Percentiles rank a stretch among this genome's conserved stretches.
Evolutionary conservation across 2,329 filamentous ascomycete species (phyloP).

Genomic region (Aspergillus proliferans): DNA sequence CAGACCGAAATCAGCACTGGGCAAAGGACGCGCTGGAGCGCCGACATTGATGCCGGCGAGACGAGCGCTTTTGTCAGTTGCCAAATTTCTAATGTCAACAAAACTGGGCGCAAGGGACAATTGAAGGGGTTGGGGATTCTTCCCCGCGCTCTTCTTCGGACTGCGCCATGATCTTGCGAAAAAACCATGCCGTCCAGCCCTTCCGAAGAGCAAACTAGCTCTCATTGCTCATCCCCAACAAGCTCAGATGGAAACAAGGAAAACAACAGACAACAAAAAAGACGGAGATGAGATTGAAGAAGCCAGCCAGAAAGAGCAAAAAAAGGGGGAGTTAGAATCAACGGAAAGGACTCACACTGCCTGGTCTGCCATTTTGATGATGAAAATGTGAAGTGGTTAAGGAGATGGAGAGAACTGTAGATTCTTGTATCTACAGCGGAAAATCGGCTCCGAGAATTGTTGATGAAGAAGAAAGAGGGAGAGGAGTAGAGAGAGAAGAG

Average conservation of each 20-base stretch:
- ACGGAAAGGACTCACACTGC: slow-evolving; percentile 37
- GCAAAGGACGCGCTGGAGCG: slow-evolving; percentile 49
- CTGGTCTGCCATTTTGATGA: slow-evolving; percentile 37
- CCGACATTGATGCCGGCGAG: slow-evolving; percentile 68
- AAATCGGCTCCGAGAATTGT: slow-evolving; percentile 4
- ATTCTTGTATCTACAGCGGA: slow-evolving; percentile 11
- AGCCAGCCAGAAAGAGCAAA: not conserved
- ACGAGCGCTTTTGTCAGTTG: slow-evolving; percentile 59
- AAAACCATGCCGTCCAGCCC: not conserved
- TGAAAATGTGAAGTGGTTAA: slow-evolving; percentile 8
- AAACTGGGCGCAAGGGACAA: slow-evolving; percentile 7
- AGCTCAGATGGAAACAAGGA: slow-evolving; percentile 2
- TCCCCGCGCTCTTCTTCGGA: no score
- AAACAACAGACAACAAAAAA: not conserved
- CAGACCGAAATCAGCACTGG: slow-evolving; percentile 80
- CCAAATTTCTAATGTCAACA: slow-evolving; percentile 30
- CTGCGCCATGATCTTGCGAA: no score
- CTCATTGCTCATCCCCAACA: not conserved
- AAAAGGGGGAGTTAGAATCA: no score
- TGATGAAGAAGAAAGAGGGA: slow-evolving; percentile 12
- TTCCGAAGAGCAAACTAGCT: not conserved
- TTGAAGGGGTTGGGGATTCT: not conserved
- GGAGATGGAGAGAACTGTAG: slow-evolving; percentile 2
- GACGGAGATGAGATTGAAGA: not conserved
- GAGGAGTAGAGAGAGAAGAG: slow-evolving; percentile 20